These are phyloP conservation scores for Yamadazyma dendronema DNA, from an alignment of 1,139 yeast genomes.

Conservation along the genomic window DNA sequence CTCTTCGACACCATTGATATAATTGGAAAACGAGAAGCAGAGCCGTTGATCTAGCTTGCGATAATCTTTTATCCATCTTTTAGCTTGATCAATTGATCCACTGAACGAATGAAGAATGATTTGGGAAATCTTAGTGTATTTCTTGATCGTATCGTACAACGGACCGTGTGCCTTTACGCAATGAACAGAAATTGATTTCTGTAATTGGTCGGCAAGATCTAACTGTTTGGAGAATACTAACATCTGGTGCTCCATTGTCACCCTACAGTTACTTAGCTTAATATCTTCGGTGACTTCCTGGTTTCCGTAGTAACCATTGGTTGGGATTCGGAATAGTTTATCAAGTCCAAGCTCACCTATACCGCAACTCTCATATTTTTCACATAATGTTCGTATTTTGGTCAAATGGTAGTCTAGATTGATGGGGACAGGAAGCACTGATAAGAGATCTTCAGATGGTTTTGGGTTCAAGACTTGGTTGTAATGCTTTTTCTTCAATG, in stretches of 20 bases:
- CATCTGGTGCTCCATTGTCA: conserved; percentile 64
- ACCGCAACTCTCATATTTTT: conserved; percentile 24
- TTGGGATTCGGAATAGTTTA: conserved; percentile 67
- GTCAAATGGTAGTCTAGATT: conserved; percentile 37
- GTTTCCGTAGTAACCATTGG: conserved; percentile 53
- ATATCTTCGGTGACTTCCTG: conserved; percentile 11
- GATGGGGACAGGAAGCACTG: conserved; percentile 61
- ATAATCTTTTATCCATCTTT: conserved; percentile 47
- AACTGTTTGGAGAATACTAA: conserved; percentile 51
- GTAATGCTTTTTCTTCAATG: conserved; percentile 53
- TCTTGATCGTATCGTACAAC: conserved; percentile 44
- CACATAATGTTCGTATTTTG: conserved; percentile 21
- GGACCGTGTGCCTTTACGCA: conserved; percentile 77
- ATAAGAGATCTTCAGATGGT: conserved; percentile 41
- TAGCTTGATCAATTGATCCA: conserved; percentile 72
- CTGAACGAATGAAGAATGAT: conserved; percentile 80
- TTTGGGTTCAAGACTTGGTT: conserved; percentile 43
- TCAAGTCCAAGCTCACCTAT: conserved; percentile 95
- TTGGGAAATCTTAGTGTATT: conserved; percentile 23
- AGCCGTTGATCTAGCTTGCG: conserved; percentile 18
- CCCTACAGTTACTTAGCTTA: conserved; percentile 46
- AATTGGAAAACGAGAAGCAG: conserved; percentile 60
- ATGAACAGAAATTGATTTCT: conserved; percentile 69
- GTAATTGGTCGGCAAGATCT: conserved; percentile 46
- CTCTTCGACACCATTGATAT: conserved; percentile 47